These are phyloP conservation scores for Sporothrix euskadiensis DNA, from an alignment of 2,329 filamentous ascomycete genomes.

Conservation along the genomic window DNA sequence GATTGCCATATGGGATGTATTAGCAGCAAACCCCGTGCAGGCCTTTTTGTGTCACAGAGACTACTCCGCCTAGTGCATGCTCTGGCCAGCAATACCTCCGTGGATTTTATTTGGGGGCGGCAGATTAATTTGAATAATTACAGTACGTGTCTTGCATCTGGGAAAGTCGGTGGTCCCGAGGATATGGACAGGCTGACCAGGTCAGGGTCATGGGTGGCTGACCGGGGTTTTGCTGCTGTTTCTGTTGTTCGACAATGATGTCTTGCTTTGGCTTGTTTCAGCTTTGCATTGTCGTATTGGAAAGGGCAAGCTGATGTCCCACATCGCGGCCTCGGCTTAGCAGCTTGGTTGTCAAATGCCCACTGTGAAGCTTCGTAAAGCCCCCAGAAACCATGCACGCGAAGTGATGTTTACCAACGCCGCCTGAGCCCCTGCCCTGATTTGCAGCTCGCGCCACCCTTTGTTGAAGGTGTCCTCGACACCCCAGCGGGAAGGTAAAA, in stretches of 20 bases:
- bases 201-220: not conserved
- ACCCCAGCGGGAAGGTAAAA: constrained; percentile 27
- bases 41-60: not conserved
- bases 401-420: not conserved
- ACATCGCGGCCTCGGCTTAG: not conserved
- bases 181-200: not conserved
- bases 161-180: not conserved
- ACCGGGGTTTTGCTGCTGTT: not conserved
- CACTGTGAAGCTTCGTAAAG: not conserved
- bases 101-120: not conserved
- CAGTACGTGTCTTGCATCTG: not conserved
- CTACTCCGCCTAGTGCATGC: not conserved
- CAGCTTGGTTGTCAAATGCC: not conserved
- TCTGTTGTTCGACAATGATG: not conserved
- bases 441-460: not conserved
- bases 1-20: not conserved
- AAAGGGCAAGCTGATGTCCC: not conserved
- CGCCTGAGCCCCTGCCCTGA: not conserved
- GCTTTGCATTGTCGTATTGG: not conserved
- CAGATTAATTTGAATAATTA: not conserved
- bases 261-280: not conserved
- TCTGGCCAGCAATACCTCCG: not conserved
- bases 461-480: not conserved
- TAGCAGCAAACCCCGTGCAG: not conserved
- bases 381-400: not conserved